Conservation (phyloP, 2,329 filamentous ascomycete genomes). For the Thelonectria olida region DNA sequence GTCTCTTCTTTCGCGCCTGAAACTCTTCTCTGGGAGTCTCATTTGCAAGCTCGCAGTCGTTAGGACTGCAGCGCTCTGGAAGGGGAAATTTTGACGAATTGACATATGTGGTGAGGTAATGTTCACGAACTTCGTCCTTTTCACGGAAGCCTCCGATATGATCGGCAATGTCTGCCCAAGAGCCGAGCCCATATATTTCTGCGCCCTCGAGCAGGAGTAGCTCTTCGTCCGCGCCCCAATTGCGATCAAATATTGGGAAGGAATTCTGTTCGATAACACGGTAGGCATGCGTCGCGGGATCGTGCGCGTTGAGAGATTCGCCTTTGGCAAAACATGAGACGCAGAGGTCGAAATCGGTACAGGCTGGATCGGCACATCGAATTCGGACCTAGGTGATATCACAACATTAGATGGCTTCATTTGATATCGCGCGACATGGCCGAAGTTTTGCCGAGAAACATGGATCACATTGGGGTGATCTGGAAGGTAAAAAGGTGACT, state of each 20-base stretch:
- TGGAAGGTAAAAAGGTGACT: conserved; percentile 46
- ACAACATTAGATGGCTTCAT: conserved; percentile 26
- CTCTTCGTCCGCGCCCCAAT: conserved; percentile 98
- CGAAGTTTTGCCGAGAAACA: background rate
- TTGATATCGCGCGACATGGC: background rate
- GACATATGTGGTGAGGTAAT: conserved; percentile 90
- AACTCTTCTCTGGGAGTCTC: conserved; percentile 91
- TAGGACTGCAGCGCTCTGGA: conserved; percentile 84
- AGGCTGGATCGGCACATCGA: conserved; percentile 83
- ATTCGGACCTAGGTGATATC: conserved; percentile 79
- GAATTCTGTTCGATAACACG: conserved; percentile 98
- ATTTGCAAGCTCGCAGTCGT: conserved; percentile 81
- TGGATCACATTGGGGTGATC: background rate
- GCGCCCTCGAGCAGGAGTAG: conserved; percentile 91
- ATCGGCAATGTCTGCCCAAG: conserved; percentile 97
- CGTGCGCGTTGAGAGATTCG: conserved; percentile 81
- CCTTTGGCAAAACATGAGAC: conserved; percentile 93
- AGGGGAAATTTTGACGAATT: conserved; percentile 86
- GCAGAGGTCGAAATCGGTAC: conserved; percentile 95
- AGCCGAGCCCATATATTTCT: conserved; percentile 95
- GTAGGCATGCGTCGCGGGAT: conserved; percentile 86
- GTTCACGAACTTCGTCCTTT: conserved; percentile 95
- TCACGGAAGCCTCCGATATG: conserved; percentile 95
- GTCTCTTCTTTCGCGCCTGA: conserved; percentile 88
- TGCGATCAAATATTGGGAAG: conserved; percentile 92